A percentile compares a stretch with the other conserved stretches of the same genome.
These are phyloP conservation scores for Populus hybrid DNA, from an alignment of 441 rosid genomes.

Conservation along the genomic window DNA sequence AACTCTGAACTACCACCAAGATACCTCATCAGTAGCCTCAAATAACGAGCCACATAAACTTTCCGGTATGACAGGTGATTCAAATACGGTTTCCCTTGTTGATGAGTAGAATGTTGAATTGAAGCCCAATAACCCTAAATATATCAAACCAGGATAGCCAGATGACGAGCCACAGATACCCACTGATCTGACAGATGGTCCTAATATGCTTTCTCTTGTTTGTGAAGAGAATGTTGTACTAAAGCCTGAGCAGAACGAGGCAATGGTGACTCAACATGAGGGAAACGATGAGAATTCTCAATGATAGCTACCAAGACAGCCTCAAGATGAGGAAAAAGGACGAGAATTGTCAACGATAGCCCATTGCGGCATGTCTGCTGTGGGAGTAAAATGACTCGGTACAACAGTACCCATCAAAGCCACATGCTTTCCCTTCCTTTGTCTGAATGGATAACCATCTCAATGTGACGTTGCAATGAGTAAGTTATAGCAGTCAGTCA, in stretches of 20 bases:
- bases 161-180: conserved; percentile 23
- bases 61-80: conserved; percentile 28
- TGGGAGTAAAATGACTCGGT: not conserved
- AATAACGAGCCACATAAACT: conserved; percentile 35
- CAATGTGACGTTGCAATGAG: not conserved
- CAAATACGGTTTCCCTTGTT: conserved; percentile 28
- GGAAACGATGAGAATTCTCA: conserved; percentile 25
- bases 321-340: too few relatives aligned
- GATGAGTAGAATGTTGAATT: conserved; percentile 35
- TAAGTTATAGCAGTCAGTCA: not conserved
- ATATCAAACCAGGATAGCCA: conserved; percentile 22
- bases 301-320: conserved; percentile 12
- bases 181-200: conserved; percentile 14
- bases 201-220: conserved; percentile 28
- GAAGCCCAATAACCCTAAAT: conserved; percentile 24
- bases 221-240: conserved; percentile 33
- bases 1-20: conserved; percentile 30
- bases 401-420: not conserved
- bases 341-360: too few relatives aligned
- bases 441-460: not conserved
- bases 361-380: not conserved
- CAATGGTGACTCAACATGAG: conserved; percentile 23
- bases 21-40: conserved; percentile 21
- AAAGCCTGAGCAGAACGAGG: conserved; percentile 26
- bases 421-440: not conserved